phyloP scores from a whole-genome alignment of 345 rosid genomes.

The Eucalyptus polybractea region DNA sequence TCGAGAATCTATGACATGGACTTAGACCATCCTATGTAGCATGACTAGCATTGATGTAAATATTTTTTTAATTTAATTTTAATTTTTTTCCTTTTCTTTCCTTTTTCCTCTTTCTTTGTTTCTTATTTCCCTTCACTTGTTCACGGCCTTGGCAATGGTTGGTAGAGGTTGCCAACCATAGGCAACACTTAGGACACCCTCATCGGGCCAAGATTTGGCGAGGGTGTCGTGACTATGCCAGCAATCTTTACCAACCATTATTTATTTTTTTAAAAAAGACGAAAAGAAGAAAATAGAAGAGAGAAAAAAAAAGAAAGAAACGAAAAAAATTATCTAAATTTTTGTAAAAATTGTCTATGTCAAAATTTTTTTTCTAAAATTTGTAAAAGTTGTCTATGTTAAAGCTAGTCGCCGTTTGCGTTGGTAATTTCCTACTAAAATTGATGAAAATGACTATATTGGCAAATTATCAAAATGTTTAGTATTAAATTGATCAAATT shows the following conservation, averaged over 20 bases:
- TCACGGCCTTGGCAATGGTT: not conserved
- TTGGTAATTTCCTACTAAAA: not conserved
- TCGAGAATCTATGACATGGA: not conserved
- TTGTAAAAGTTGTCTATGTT: not conserved
- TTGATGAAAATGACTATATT: not conserved
- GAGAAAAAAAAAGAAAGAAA: too few species aligned
- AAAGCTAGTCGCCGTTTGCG: fast-evolving
- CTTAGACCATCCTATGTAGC: fast-evolving
- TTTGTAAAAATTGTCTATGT: too few species aligned
- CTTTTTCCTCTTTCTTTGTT: not conserved
- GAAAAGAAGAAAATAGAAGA: too few species aligned
- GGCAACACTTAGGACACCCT: too few species aligned
- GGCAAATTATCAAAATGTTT: not conserved
- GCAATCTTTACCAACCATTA: not conserved
- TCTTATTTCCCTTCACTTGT: not conserved
- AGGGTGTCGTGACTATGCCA: not conserved
- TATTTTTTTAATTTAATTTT: not conserved
- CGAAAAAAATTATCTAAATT: too few species aligned
- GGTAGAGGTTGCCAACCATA: fast-evolving
- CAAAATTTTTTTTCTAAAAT: too few species aligned
- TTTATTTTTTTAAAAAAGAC: too few species aligned
- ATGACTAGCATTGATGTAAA: fast-evolving
- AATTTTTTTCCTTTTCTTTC: not conserved
- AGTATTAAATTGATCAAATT: not conserved
- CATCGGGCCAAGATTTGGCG: fast-evolving